phyloP scores from a whole-genome alignment of 345 rosid genomes.

The Odontarrhena argentea region DNA sequence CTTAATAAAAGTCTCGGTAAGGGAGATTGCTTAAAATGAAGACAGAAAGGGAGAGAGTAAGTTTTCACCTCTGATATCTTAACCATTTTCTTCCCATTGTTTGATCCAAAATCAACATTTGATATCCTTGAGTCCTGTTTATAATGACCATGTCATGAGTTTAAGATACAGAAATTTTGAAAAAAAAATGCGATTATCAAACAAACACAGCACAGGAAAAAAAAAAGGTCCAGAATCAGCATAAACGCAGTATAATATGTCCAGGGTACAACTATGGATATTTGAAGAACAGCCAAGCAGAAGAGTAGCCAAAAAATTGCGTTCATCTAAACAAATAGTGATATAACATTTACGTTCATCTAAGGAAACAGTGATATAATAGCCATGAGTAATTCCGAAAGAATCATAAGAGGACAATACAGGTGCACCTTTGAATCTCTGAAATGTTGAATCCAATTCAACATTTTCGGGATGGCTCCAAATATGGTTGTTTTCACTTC shows the following conservation, averaged over 20 bases:
- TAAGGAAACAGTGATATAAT: conserved; percentile 19
- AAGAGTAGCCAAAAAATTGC: conserved; percentile 11
- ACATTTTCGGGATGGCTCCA: conserved; percentile 74
- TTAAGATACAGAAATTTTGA: conserved; percentile 18
- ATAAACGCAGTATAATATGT: conserved; percentile 12
- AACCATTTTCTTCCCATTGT: conserved; percentile 54
- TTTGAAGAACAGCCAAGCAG: conserved; percentile 15
- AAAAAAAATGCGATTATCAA: conserved; percentile 3
- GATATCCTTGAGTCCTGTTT: conserved; percentile 56
- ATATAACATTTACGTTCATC: conserved; percentile 8
- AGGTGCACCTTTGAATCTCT: conserved; percentile 64
- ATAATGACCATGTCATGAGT: conserved; percentile 26
- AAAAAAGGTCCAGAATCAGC: conserved; percentile 26
- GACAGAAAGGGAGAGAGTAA: conserved; percentile 22
- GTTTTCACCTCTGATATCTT: conserved; percentile 71
- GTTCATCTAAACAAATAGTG: conserved; percentile 18
- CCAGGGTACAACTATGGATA: neutral
- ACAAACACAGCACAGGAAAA: conserved; percentile 18
- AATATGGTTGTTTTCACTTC: conserved; percentile 64
- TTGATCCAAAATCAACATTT: conserved; percentile 76
- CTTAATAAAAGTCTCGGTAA: conserved; percentile 9
- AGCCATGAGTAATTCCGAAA: conserved; percentile 22
- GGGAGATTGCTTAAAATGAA: conserved; percentile 7
- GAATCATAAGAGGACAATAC: conserved; percentile 32
- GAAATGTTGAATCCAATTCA: conserved; percentile 71